These are phyloP conservation scores for Pseudogymnoascus sp. DNA, from an alignment of 2,329 filamentous ascomycete species.

Conservation along the genomic window DNA sequence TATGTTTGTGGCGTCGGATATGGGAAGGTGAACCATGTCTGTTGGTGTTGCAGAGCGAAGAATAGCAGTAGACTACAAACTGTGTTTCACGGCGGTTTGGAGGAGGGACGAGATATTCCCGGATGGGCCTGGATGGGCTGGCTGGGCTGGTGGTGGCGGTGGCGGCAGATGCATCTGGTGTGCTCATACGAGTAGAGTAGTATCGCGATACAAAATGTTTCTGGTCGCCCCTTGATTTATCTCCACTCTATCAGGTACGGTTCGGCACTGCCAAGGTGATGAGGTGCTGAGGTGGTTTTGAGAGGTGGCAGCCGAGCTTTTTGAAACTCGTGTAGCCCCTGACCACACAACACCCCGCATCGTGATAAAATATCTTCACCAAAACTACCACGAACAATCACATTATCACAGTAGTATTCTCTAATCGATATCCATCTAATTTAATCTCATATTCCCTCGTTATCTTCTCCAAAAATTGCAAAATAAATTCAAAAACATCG, in stretches of 20 bases:
- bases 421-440: not conserved
- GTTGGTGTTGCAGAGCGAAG: not conserved
- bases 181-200: not conserved
- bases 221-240: not conserved
- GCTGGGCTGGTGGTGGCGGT: not conserved
- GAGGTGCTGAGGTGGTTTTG: not conserved
- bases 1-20: not conserved
- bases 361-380: not conserved
- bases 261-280: not conserved
- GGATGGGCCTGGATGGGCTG: not conserved
- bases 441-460: not conserved
- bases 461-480: not conserved
- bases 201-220: slow-evolving; percentile 6
- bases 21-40: not conserved
- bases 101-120: not conserved
- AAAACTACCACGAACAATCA: not conserved
- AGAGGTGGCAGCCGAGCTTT: not conserved
- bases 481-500: not conserved
- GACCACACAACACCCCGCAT: not conserved
- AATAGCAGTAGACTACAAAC: not conserved
- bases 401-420: not conserved
- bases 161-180: not conserved
- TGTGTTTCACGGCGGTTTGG: not conserved
- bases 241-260: not conserved
- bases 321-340: slow-evolving; percentile 2